Conservation (phyloP, 2,329 filamentous ascomycete species). For the Aureobasidium sp. region DNA sequence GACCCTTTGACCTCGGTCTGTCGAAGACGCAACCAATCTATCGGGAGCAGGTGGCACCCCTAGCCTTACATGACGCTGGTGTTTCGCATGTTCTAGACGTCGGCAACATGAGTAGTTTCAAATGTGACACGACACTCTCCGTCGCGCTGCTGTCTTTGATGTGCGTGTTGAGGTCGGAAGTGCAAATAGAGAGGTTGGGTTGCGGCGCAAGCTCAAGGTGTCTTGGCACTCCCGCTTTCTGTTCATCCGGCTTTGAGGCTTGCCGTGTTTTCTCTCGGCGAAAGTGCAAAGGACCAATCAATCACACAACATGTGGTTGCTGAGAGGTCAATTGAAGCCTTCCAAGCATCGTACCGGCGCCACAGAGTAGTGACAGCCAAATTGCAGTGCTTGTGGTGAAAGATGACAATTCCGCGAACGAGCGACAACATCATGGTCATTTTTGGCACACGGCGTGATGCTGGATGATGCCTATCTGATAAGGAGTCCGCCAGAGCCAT, state of each 20-base stretch:
- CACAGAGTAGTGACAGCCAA: not conserved
- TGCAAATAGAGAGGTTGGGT: too few relatives aligned
- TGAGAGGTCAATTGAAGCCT: not conserved
- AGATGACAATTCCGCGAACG: not conserved
- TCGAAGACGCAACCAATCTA: not conserved
- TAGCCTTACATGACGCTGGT: not conserved
- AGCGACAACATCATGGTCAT: too few relatives aligned
- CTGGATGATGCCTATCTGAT: not conserved
- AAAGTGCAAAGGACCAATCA: not conserved
- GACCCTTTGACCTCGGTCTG: not conserved
- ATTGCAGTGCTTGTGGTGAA: not conserved
- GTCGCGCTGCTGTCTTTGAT: not conserved
- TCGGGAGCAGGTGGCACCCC: not conserved
- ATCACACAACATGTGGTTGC: not conserved
- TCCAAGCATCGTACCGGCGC: not conserved
- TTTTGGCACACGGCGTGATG: not conserved
- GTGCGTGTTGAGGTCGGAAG: not conserved
- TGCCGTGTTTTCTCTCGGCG: not conserved
- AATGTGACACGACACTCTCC: too few relatives aligned
- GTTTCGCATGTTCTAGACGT: not conserved
- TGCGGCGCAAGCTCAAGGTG: not conserved
- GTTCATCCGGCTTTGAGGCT: not conserved
- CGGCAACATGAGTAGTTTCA: too few relatives aligned
- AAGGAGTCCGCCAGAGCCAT: not conserved
- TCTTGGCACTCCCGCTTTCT: not conserved